Evolutionary conservation across 495 filamentous ascomycete species (phyloP).

Genomic region (Aspergillus indologenus): DNA sequence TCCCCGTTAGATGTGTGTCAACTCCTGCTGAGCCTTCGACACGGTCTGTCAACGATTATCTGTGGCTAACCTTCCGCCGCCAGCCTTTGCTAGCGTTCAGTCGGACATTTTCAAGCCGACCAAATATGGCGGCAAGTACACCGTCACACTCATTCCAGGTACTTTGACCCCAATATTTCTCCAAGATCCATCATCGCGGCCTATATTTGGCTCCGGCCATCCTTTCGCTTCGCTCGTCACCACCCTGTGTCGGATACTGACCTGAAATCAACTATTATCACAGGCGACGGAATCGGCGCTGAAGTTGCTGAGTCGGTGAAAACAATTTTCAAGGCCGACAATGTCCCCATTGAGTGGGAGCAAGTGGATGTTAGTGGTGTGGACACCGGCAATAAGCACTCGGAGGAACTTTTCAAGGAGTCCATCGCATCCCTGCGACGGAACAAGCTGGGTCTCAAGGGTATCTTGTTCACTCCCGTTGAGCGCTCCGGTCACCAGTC

Average conservation of each 20-base stretch:
- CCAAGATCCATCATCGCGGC: not conserved
- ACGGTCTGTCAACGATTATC: not conserved
- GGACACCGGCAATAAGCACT: constrained; percentile 79
- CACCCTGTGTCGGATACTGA: not conserved
- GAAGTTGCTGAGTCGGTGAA: constrained; percentile 98
- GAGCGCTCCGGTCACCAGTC: constrained; percentile 96
- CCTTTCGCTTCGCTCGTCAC: not conserved
- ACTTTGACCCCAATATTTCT: constrained; percentile 11
- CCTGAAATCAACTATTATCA: not conserved
- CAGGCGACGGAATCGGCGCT: constrained; percentile 94
- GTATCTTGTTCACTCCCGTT: constrained; percentile 94
- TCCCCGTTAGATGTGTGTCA: constrained; percentile 44
- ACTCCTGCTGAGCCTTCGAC: constrained; percentile 3
- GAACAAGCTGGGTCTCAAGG: constrained; percentile 97
- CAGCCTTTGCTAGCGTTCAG: constrained; percentile 70
- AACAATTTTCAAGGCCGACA: constrained; percentile 99
- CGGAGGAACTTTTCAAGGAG: constrained; percentile 91
- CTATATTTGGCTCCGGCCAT: not conserved
- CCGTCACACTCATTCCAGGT: constrained; percentile 95
- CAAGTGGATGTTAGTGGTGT: constrained; percentile 95
- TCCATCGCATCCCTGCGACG: constrained; percentile 91
- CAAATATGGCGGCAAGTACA: constrained; percentile 99
- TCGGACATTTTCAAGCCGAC: constrained; percentile 96
- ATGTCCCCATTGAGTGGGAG: constrained; percentile 97
- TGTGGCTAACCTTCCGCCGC: constrained; percentile 21